Evolutionary conservation across 208 protist genomes (phyloP), one percentile per base, ranked within the genome.

Genomic region (Trypanosoma platydactyli): DNA sequence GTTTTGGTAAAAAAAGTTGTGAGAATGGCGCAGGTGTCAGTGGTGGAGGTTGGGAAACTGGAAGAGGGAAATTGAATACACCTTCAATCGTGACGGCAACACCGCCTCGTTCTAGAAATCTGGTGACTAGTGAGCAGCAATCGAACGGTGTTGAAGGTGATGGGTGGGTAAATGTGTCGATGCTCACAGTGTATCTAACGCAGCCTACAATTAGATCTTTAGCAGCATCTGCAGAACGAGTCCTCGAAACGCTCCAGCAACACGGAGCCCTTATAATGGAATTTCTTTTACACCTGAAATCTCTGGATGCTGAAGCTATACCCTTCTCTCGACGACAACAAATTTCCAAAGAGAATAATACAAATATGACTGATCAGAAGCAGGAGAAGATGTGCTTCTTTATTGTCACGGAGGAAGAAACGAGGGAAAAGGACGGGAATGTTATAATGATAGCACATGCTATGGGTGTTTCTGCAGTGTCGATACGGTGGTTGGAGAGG

Each of bases 401-500:
- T 56, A 22, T 61, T 52, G 48, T 62, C 35, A 51, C 48, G 7
- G 65, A 29, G 13, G 49, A 71, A 5, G 48, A 71, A 58, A 24
- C 27, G 18, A 41, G 44, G 12, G 40, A 25, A 25, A 22, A 71
- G 18, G 58, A 53, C 20, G 42, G 30, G 41, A 48, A 27, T n/a
- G 20, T 49, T 5, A 60, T 65, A 40, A 41, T 22, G 30, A 46
- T 82, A 1, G 81, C 81, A 2, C 81, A 88, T 69, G 78, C 78
- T 6, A 53, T 83, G n/a, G 81, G 81, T 5, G 64, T 88, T 22
- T 76, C 77, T 22, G 74, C 76, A 0, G 68, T 88, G 18, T 69
- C 69, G 38, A 60, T 76, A 7, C 53, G 59, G 22, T 88, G 81
- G 81, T 59, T 84, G 56, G 69, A 68, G 38, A 0, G 58, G 57